phyloP scores from a whole-genome alignment of 257 asterid species.

The Verbena officinalis region DNA sequence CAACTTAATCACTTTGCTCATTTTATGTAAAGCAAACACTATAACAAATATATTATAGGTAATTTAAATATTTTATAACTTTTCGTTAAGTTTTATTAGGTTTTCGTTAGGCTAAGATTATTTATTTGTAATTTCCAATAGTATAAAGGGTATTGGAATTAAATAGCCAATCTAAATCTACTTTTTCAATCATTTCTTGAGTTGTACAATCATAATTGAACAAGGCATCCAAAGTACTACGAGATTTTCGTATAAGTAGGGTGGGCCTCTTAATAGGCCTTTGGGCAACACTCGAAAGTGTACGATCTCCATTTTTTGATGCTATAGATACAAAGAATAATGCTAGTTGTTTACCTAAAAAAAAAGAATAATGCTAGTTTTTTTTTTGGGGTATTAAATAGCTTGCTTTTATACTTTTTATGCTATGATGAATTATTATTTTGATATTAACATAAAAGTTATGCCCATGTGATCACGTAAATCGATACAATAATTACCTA shows the following conservation, averaged over 20 bases:
- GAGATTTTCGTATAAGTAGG: background rate
- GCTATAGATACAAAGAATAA: background rate
- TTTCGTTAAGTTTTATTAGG: no score
- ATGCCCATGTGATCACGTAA: conserved; percentile 49
- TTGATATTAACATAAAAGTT: conserved; percentile 37
- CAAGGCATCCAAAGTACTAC: conserved; percentile 28
- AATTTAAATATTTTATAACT: no score
- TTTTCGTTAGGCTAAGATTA: no score
- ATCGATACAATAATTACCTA: conserved; percentile 27
- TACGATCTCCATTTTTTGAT: background rate
- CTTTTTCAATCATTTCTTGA: no score
- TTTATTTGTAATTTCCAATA: no score
- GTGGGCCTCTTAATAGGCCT: conserved; percentile 17
- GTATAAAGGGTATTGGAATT: no score
- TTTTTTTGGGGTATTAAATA: conserved; percentile 30
- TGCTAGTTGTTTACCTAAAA: no score
- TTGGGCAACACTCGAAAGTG: conserved; percentile 8
- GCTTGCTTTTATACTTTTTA: conserved; percentile 39
- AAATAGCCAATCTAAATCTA: background rate
- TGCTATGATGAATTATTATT: no score
- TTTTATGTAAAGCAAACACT: no score
- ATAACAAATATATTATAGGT: no score
- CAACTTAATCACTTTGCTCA: no score
- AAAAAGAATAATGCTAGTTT: no score
- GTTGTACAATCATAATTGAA: background rate